Evolutionary conservation across 768 basidiomycete species (phyloP), one percentile per base, ranked within the genome.

Genomic region (Chalciporus piperatus): DNA sequence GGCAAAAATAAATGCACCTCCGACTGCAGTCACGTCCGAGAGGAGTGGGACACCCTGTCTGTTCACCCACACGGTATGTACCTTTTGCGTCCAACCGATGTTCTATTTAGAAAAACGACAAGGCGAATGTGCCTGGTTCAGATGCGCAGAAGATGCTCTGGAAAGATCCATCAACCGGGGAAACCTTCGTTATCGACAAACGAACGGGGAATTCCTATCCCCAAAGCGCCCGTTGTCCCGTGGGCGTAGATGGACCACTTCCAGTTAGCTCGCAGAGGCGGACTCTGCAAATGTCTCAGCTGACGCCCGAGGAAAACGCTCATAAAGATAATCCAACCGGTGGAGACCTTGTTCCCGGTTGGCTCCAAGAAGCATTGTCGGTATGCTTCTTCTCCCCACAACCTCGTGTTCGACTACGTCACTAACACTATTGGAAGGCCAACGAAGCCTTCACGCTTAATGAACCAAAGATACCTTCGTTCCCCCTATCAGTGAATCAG

Each of bases 151-250:
- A 50, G 51, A 44, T 25, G 12, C 32, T 70, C 19, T 89, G 88
- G 87, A 77, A 70, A 27, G 87, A 92, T 70, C 78, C 81, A n/a
- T 66, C 58, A 13, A 87, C 84, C 5, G 77, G 80, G 13, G 72
- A 82, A 62, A 69, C 65, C 3, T 86, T 83, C 60, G 51, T 79
- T n/a, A 69, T 91, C 14, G 81, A 93, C 61, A 62, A 66, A n/a
- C 75, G 81, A 46, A 89, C 86, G 10, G 87, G 88, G 10, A 82
- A 89, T 63, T 89, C 86, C 8, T 74, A 75, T 65, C 70, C 69
- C 27, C 69, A 66, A 54, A 54, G 57, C 22, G 55, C 55, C 32
- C 54, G 37, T 51, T 58, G 37, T 47, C 28, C 22, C 47, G 45
- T 50, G 32, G 48, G 32, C 33, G 37, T 37, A 39, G 46, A 55